Evolutionary conservation across 768 basidiomycete genomes (phyloP), one percentile per base, ranked within the genome.

Genomic region (Sutorius australiensis): DNA sequence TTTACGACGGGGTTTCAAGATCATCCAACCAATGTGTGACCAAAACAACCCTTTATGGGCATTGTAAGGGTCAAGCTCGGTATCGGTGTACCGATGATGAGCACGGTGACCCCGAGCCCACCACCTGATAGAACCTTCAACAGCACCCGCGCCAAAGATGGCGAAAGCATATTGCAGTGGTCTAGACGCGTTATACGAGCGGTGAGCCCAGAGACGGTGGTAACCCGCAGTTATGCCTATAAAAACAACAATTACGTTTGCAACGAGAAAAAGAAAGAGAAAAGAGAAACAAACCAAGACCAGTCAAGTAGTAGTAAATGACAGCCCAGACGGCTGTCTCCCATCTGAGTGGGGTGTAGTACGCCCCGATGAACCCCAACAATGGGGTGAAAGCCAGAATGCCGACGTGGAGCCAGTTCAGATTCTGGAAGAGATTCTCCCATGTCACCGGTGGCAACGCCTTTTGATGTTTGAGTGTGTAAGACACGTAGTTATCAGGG

Each of bases 71-170:
- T 97, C 94, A 57, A 98, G 87, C 50, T 93, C 91, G 64, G 94
- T 98, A 73, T 95, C 94, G 61, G 94, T 98, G 76, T 97, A 95
- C 39, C 94, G 83, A 67, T 97, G 95, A 71, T 97, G 95, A 3
- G 95, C 95, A 55, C 95, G 90, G 77, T 99, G 97, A 44, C 95
- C 95, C 48, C 97, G 83, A 19, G 87, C 87, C 97, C 97, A 98
- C 97, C 97, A 98, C 70, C 92, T 89, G 75, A 99, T 95, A 19
- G 95, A 97, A 9, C 95, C 95, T 67, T 99, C 83, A 43, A 95
- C 88, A 5, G 95, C 95, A 44, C 97, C 95, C 2, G 92, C 86
- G 46, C 95, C 97, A 10, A 84, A 80, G 17, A 89, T 63, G 24
- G 94, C 91, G 44, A 98, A 82, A 58, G 81, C 73, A 66, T 92